Evolutionary conservation across 2,329 filamentous ascomycete species (phyloP), one percentile per base, ranked within the genome.

Genomic region (Exophiala mesophila): DNA sequence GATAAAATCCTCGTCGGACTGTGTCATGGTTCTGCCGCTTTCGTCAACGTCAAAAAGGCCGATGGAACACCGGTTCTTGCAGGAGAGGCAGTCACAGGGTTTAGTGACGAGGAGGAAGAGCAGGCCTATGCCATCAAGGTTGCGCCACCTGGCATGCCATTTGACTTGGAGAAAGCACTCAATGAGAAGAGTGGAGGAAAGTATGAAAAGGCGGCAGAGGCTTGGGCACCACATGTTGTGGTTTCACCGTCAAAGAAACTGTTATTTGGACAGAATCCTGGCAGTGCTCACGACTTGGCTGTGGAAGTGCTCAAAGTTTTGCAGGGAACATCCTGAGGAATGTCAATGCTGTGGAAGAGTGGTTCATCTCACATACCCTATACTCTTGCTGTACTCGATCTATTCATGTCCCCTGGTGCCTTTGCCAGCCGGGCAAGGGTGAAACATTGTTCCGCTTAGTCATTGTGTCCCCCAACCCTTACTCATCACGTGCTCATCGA

Each of bases 1-100:
- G 66, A 62, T 43, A 74, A 73, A 53, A 62, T 71, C 50, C 63
- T 74, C 13, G 62, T 66, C 0, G 71, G 71, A 1, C 71, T 73
- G 48, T 72, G 70, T 58, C 71, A 74, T 53, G 70, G 62, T 1
- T 65, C 70, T 3, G 63, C 63, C 5, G 71, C 65, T 1, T 55
- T 74, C 13, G 60, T 67, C 20, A 63, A 73, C 32, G 67, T 65
- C 5, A 71, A 65, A 16, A 53, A 64, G 0, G 57, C 64, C 3
- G 65, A 68, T 17, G 70, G 69, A 6, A 61, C 60, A 3, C 58
- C 64, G n/a, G 52, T 73, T 2, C 56, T 72, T 17, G 54, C 57
- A 1, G 66, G 62, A 16, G 62, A 65, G 26, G 56, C 60, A 21
- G 64, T 71, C 12, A 73, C 70, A 0, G 69, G 65, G 1, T 73